phyloP scores from a whole-genome alignment of 2,329 filamentous ascomycete genomes.

The Stenocarpella maydis region DNA sequence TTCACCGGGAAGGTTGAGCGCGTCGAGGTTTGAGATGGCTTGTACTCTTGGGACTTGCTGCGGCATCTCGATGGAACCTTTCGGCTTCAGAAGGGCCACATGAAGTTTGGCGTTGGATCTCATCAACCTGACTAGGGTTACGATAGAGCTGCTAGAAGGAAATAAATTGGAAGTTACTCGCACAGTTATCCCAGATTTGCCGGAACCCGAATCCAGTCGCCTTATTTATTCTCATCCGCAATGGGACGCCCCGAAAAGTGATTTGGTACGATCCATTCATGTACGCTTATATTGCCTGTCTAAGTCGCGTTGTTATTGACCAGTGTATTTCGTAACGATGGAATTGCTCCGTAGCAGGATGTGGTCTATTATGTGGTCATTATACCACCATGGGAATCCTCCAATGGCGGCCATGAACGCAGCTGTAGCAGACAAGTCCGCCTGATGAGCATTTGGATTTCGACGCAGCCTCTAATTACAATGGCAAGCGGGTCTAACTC shows the following conservation, averaged over 20 bases:
- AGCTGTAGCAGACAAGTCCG: neutral
- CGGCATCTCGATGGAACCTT: neutral
- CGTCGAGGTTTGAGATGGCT: conserved; percentile 15
- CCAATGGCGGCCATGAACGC: neutral
- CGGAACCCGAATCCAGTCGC: too few relatives aligned
- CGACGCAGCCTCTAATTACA: neutral
- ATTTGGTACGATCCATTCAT: too few relatives aligned
- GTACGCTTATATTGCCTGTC: neutral
- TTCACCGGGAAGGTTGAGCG: conserved; percentile 29
- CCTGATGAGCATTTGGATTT: too few relatives aligned
- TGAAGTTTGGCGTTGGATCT: neutral
- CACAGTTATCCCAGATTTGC: too few relatives aligned
- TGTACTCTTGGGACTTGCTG: neutral
- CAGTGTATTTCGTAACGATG: neutral
- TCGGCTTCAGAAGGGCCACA: neutral
- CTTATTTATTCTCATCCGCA: neutral
- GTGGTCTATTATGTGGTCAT: neutral
- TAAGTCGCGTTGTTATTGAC: neutral
- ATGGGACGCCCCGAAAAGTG: neutral
- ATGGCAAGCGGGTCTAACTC: neutral
- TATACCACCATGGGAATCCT: too few relatives aligned
- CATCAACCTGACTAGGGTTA: neutral
- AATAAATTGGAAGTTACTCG: too few relatives aligned
- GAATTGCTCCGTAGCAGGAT: neutral
- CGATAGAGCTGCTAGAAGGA: too few relatives aligned